phyloP scores from a whole-genome alignment of 2,329 filamentous ascomycete species.

The Elsinoe ampelina region DNA sequence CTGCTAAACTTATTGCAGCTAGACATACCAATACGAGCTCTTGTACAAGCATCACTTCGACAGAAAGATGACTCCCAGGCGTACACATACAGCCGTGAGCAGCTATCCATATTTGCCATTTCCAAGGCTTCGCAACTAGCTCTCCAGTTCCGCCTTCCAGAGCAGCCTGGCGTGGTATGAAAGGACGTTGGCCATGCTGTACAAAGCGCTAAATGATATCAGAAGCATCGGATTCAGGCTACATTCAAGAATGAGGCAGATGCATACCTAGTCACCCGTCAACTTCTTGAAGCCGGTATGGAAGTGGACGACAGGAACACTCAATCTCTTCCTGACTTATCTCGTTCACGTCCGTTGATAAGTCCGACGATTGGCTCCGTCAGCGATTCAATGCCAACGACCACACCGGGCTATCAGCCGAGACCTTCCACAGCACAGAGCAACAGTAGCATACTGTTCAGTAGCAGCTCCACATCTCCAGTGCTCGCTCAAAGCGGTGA shows the following conservation, averaged over 20 bases:
- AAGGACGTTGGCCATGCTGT: background rate
- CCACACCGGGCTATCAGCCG: background rate
- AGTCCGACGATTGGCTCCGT: background rate
- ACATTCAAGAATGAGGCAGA: slow-evolving; percentile 21
- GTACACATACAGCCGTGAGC: slow-evolving; percentile 28
- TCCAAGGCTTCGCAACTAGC: slow-evolving; percentile 32
- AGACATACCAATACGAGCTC: background rate
- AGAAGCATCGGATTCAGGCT: slow-evolving; percentile 27
- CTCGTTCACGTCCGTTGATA: background rate
- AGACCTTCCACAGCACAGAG: background rate
- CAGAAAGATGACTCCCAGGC: slow-evolving; percentile 17
- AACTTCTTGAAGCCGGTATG: slow-evolving; percentile 16
- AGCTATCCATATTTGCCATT: slow-evolving; percentile 38
- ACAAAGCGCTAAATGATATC: background rate
- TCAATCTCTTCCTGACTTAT: background rate
- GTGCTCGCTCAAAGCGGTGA: background rate
- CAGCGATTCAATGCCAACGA: background rate
- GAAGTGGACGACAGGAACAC: background rate
- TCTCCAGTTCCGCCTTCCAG: slow-evolving; percentile 31
- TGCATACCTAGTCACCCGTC: slow-evolving; percentile 19
- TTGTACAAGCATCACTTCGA: background rate
- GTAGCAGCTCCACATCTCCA: background rate
- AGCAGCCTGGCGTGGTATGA: slow-evolving; percentile 26
- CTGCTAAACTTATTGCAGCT: background rate
- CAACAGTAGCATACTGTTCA: background rate